phyloP scores from a whole-genome alignment of 2,329 filamentous ascomycete species.

The Blastomyces silverae region DNA sequence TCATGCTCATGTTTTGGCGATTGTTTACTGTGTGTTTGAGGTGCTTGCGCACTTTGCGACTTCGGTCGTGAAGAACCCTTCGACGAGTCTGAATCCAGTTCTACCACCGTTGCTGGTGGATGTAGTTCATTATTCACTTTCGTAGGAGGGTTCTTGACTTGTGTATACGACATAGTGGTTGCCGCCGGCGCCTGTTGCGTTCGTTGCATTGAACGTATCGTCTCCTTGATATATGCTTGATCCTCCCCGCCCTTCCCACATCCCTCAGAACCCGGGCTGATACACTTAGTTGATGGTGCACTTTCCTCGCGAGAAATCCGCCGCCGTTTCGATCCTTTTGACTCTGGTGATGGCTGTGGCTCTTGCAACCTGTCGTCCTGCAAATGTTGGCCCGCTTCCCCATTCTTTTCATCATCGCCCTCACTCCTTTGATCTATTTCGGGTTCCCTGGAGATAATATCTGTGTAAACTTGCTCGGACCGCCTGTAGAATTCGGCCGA shows the following conservation, averaged over 20 bases:
- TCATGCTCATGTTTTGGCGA: background rate
- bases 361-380: background rate
- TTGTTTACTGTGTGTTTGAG: background rate
- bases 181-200: background rate
- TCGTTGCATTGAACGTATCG: background rate
- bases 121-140: background rate
- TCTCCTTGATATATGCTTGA: background rate
- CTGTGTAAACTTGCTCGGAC: slow-evolving; percentile 42
- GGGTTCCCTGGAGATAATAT: slow-evolving; percentile 40
- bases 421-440: slow-evolving; percentile 6
- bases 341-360: slow-evolving; percentile 1
- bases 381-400: slow-evolving; percentile 19
- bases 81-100: background rate
- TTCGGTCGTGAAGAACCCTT: background rate
- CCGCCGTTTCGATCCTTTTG: slow-evolving; percentile 22
- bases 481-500: slow-evolving; percentile 45
- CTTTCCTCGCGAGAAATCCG: slow-evolving; percentile 23
- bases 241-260: background rate
- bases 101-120: background rate
- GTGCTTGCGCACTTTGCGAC: background rate
- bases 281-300: background rate
- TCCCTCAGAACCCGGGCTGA: background rate
- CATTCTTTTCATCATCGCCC: slow-evolving; percentile 15
- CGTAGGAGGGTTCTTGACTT: background rate
- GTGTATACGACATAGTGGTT: background rate